These are phyloP conservation scores for Hypoxylon sp. DNA, from an alignment of 2,329 filamentous ascomycete species.

Conservation along the genomic window DNA sequence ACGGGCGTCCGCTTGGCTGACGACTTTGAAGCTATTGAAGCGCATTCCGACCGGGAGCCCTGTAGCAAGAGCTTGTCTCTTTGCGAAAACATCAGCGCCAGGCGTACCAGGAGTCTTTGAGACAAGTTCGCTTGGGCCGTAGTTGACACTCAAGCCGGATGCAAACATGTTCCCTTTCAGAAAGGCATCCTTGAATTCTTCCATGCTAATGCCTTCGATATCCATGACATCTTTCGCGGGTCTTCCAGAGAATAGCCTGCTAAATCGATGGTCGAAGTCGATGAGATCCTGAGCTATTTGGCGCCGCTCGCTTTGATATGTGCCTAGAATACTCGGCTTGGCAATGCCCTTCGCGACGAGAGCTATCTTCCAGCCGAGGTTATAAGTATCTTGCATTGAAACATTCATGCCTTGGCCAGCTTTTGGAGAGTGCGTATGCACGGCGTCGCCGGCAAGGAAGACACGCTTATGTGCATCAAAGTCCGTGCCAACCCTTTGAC, in stretches of 20 bases:
- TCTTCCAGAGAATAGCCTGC: constrained; percentile 59
- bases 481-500: constrained; percentile 67
- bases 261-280: constrained; percentile 67
- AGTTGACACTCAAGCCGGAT: constrained; percentile 64
- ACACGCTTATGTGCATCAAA: constrained; percentile 66
- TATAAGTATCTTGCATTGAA: constrained; percentile 71
- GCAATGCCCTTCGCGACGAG: constrained; percentile 55
- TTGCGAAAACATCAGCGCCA: constrained; percentile 40
- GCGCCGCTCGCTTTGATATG: constrained; percentile 62
- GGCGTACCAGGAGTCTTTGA: constrained; percentile 57
- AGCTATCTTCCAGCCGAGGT: constrained; percentile 66
- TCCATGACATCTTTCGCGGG: constrained; percentile 50
- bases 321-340: constrained; percentile 54
- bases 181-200: constrained; percentile 69
- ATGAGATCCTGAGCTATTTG: constrained; percentile 73
- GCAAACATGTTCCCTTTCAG: constrained; percentile 68
- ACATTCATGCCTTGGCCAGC: constrained; percentile 78
- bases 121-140: constrained; percentile 64
- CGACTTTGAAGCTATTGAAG: constrained; percentile 65
- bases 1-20: constrained; percentile 64
- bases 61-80: constrained; percentile 54
- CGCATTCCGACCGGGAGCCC: constrained; percentile 63
- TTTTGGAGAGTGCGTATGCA: constrained; percentile 66
- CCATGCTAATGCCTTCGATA: constrained; percentile 67
- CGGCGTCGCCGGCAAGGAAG: constrained; percentile 75